A percentile compares a stretch with the other conserved stretches of the same genome.
Conservation (phyloP, 371 early-diverging fungal species). For the Zopfochytrium polystomum region DNA sequence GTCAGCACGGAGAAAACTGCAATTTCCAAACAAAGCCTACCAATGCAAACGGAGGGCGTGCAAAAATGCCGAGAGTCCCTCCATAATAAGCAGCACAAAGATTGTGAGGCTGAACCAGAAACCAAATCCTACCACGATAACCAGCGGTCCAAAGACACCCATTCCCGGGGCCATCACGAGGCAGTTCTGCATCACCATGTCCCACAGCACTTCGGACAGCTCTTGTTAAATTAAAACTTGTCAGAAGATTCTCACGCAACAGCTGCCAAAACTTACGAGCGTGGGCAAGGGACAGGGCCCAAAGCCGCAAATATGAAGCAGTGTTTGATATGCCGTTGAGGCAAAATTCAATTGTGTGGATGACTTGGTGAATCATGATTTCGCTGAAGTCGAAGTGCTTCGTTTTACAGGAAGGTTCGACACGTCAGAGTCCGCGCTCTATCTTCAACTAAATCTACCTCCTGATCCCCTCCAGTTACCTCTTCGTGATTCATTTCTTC, state of each 20-base stretch:
- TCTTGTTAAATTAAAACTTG: slow-evolving; percentile 46
- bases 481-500: slow-evolving; percentile 38
- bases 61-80: slow-evolving; percentile 97
- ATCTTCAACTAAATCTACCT: slow-evolving; percentile 11
- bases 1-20: too few relatives aligned
- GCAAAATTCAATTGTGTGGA: slow-evolving; percentile 99
- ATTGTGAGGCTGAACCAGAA: slow-evolving; percentile 86
- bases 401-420: too few relatives aligned
- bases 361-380: slow-evolving; percentile 92
- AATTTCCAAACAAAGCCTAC: too few relatives aligned
- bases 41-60: slow-evolving; percentile 99
- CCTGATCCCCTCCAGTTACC: slow-evolving; percentile 29
- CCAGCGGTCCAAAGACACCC: slow-evolving; percentile 52
- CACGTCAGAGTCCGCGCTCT: background rate
- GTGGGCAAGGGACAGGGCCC: slow-evolving; percentile 99
- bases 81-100: slow-evolving; percentile 91
- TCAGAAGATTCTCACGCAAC: too few relatives aligned
- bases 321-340: slow-evolving; percentile 98
- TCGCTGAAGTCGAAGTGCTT: slow-evolving; percentile 89
- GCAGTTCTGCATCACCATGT: slow-evolving; percentile 82
- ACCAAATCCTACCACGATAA: slow-evolving; percentile 67
- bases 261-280: slow-evolving; percentile 69
- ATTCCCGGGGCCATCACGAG: slow-evolving; percentile 55
- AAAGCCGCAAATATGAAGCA: slow-evolving; percentile 98
- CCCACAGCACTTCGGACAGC: slow-evolving; percentile 96